Base-by-base conservation (phyloP, 768 basidiomycete genomes). In the Podaxis rugospora region DNA sequence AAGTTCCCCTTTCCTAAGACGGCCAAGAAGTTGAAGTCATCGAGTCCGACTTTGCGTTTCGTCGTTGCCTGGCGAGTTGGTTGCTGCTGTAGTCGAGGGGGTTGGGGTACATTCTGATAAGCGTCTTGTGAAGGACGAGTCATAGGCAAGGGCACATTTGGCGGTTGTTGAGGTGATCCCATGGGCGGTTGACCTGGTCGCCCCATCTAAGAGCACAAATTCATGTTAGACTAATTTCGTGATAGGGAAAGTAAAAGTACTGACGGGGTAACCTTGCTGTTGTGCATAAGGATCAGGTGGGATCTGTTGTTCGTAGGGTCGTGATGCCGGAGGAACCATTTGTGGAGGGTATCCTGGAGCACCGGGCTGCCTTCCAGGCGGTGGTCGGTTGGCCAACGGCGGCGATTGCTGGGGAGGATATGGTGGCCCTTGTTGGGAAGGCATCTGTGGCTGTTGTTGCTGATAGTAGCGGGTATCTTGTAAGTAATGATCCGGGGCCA, bases 1-100 rank as follows among this genome's bases (percentile, higher is more conserved):
- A 99, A 99, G 75, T 98, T 99, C 67, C 97, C 97, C 76, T 98
- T 98, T 53, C 97, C 97, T 39, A 99, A 85, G 14, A 99, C 97
- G 25, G 97, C 95, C 58, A 99, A 77, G 82, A 99, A 98, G 69
- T 98, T 98, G 82, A 99, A 99, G 72, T 98, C 97, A 71, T 98
- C 95, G 40, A 99, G 80, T 1, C 95, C 95, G 63, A 99, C 92
- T 72, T 95, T 96, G 55, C 94, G 84, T 73, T 88, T 88, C 50
- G 79, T 80, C 25, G 79, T 71, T 13, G 74, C 74, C 36, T 78
- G 75, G 57, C 81, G 80, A n/a, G 69, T 71, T 28, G 77, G 66
- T 21, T 71, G 71, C 47, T 73, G 75, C 53, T 73, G 72, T 44
- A 71, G 66, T 18, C 68, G 67, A 23, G 67, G 68, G 51, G 68